These are phyloP conservation scores for Arthrobotrys sphaeroides DNA, from an alignment of 2,329 filamentous ascomycete genomes.

Conservation along the genomic window DNA sequence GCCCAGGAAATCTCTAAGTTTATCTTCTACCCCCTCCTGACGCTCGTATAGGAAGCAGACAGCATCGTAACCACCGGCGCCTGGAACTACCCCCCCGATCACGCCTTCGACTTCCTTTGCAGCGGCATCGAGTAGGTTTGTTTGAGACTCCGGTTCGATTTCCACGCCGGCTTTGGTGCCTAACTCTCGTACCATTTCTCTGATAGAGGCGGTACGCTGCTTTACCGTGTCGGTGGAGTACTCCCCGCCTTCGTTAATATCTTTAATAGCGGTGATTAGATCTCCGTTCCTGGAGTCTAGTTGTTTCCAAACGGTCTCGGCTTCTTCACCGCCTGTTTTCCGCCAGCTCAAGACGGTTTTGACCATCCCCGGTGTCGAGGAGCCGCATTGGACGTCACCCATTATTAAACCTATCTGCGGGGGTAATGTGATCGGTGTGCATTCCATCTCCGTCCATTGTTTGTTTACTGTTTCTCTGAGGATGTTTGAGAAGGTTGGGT, in stretches of 20 bases:
- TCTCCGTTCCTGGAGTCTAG: conserved; percentile 79
- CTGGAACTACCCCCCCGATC: conserved; percentile 89
- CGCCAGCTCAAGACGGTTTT: conserved; percentile 89
- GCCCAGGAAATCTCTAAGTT: conserved; percentile 70
- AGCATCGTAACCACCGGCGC: conserved; percentile 93
- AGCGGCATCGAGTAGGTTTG: conserved; percentile 80
- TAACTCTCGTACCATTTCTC: conserved; percentile 78
- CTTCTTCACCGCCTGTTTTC: conserved; percentile 70
- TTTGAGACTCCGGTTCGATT: conserved; percentile 89
- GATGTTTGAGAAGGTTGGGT: conserved; percentile 72
- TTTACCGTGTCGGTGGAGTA: conserved; percentile 12
- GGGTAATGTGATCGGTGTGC: conserved; percentile 76
- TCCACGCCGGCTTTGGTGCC: conserved; percentile 77
- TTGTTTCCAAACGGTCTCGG: conserved; percentile 76
- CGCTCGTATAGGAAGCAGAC: conserved; percentile 82
- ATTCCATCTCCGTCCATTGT: conserved; percentile 78
- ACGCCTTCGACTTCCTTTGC: conserved; percentile 76
- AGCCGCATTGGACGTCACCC: conserved; percentile 96
- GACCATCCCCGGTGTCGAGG: conserved; percentile 93
- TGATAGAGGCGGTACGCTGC: conserved; percentile 66
- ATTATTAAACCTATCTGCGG: conserved; percentile 80
- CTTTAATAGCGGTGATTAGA: conserved; percentile 62
- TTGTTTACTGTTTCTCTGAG: conserved; percentile 73
- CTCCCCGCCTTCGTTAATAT: conserved; percentile 12
- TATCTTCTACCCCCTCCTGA: conserved; percentile 70